Percentiles rank a stretch among this genome's conserved stretches.
Conservation (phyloP, 148 eudicot genomes). For the Suaeda aralocaspica region DNA sequence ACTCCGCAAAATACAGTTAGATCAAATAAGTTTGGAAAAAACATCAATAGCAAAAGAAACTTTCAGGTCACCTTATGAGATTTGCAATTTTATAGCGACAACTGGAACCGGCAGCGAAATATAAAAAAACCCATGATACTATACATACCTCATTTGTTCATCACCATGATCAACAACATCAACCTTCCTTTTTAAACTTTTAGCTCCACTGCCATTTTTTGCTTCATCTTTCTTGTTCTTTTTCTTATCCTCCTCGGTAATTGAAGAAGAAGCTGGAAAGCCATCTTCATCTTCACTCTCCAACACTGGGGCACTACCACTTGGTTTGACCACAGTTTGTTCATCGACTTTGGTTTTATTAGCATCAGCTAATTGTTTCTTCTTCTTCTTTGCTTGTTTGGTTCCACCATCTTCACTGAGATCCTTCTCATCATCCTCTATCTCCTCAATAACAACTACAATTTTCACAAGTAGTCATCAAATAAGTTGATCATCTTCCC, state of each 20-base stretch:
- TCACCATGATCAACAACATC: constrained; percentile 37
- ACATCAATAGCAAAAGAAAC: too few species aligned
- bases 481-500: not conserved
- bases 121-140: too few species aligned
- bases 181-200: constrained; percentile 57
- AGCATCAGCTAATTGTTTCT: constrained; percentile 28
- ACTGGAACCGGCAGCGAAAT: too few species aligned
- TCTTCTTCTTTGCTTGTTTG: constrained; percentile 48
- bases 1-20: not conserved
- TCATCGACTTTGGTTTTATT: constrained; percentile 27
- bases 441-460: constrained; percentile 89
- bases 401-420: constrained; percentile 33
- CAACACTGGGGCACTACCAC: constrained; percentile 27
- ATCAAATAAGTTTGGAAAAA: not conserved
- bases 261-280: constrained; percentile 54
- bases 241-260: constrained; percentile 29
- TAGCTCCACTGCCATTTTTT: constrained; percentile 31
- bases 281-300: constrained; percentile 99
- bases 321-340: constrained; percentile 43
- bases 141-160: constrained; percentile 45
- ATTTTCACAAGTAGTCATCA: constrained; percentile 9
- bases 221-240: constrained; percentile 37
- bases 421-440: constrained; percentile 69
- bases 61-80: too few species aligned
- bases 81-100: too few species aligned